Base-by-base conservation (phyloP, 331 rosid species). In the Quercus tomentella region DNA sequence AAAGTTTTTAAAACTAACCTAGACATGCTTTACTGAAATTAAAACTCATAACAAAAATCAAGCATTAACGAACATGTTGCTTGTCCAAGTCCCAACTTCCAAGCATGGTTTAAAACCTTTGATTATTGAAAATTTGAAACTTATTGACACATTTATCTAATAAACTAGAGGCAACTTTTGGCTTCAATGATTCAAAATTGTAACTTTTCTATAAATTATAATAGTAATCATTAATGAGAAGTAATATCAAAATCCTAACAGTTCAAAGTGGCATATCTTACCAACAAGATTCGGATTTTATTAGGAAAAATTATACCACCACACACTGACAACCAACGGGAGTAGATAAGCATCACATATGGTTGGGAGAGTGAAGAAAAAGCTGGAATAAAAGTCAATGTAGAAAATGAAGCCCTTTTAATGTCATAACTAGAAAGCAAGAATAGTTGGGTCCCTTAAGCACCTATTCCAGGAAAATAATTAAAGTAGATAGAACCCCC, bases 251-350 rank as follows among this genome's bases (percentile, higher is more conserved):
- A 82, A 62, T 75, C 80, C 71, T 28, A 69, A 57, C 73, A 76
- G 28, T 63, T 83, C 14, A 74, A 41, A 74, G 86, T 79, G 89
- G 77, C 87, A 85, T 75, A 88, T 87, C 90, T 81, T 82, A 80
- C 79, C 75, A 76, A 57, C 73, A 56, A 73, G 68, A 81, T 76
- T 37, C 72, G 82, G 85, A 73, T 74, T 49, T 80, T 76, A 56
- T 43, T 68, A 67, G 57, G 58, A 77, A 68, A 73, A 80, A 41
- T 82, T 72, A 71, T 77, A 75, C 84, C 86, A 77, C 74, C 81
- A 83, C 75, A 81, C 86, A 85, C 75, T 72, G 85, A 20, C 87
- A 77, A 45, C 87, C 83, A 51, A 67, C 62, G 28, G 21, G 52
- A 21, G 74, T 69, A 22, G 30, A 21, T 54, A 77, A 55, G 68